A percentile compares a stretch with the other conserved stretches of the same genome.
phyloP scores from a whole-genome alignment of 2,329 filamentous ascomycete species.

The Aspergillus sclerotialis region DNA sequence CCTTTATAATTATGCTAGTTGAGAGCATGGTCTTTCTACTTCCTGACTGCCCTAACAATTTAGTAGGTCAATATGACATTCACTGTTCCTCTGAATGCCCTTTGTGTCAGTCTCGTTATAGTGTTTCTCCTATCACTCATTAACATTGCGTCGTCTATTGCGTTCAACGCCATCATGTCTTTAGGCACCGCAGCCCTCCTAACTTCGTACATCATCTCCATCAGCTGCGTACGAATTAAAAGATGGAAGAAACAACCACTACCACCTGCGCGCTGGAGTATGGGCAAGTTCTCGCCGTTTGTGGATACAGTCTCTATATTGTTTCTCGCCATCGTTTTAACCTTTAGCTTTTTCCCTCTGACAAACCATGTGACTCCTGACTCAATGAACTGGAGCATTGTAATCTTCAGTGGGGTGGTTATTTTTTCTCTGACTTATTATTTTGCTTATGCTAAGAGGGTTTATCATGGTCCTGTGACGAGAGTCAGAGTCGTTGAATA shows the following conservation, averaged over 20 bases:
- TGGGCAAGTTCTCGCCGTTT: conserved; percentile 32
- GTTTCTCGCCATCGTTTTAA: conserved; percentile 16
- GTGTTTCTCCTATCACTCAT: conserved; percentile 24
- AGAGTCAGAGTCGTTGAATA: conserved; percentile 8
- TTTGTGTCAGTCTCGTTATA: conserved; percentile 7
- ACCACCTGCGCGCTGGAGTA: conserved; percentile 22
- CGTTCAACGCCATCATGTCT: conserved; percentile 36
- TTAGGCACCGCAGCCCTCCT: conserved; percentile 28
- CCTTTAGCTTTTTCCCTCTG: conserved; percentile 22
- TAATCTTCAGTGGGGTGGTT: conserved; percentile 20
- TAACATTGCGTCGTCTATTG: conserved; percentile 26
- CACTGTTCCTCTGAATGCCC: conserved; percentile 5
- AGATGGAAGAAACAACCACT: background rate
- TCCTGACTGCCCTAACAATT: too few species aligned
- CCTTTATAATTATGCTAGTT: too few species aligned
- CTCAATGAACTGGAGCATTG: conserved; percentile 23
- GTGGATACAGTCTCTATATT: conserved; percentile 29
- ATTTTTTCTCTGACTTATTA: conserved; percentile 20
- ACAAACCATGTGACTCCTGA: conserved; percentile 9
- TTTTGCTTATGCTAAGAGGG: conserved; percentile 14
- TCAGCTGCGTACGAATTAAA: background rate
- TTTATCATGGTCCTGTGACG: conserved; percentile 24
- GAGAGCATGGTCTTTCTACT: too few species aligned
- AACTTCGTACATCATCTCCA: conserved; percentile 25
- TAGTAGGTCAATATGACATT: background rate